These are phyloP conservation scores for Leishmania mexicana DNA, from an alignment of 208 protist species.

Conservation along the genomic window DNA sequence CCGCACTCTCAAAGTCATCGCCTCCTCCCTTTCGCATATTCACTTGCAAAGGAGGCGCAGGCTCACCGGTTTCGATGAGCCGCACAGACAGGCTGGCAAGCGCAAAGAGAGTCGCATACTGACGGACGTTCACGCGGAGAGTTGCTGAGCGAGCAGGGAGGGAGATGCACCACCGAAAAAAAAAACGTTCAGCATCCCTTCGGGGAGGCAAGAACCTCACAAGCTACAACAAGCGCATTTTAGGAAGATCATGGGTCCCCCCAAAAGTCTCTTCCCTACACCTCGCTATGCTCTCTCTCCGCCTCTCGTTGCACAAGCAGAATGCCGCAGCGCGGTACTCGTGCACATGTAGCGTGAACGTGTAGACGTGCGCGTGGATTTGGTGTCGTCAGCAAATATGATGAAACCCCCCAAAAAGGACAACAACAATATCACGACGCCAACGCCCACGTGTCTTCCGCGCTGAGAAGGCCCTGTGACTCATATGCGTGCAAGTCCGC, in stretches of 20 bases:
- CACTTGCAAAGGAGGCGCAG: background rate
- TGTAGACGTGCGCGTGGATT: background rate
- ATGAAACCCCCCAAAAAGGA: background rate
- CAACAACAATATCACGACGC: background rate
- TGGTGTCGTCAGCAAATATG: too few relatives aligned
- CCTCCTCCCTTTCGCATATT: background rate
- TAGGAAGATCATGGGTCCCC: background rate
- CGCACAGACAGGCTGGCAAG: background rate
- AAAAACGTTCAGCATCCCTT: background rate
- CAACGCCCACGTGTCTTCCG: conserved; percentile 19
- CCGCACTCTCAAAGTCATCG: background rate
- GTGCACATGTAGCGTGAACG: background rate
- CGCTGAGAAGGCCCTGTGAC: conserved; percentile 4
- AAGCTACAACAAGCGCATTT: background rate
- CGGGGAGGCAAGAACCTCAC: background rate
- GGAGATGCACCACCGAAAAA: background rate
- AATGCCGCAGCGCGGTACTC: background rate
- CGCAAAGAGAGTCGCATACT: background rate
- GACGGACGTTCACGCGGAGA: background rate
- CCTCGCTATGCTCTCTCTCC: background rate
- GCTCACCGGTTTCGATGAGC: background rate
- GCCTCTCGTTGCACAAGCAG: background rate
- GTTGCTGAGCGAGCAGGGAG: background rate
- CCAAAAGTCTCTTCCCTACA: background rate
- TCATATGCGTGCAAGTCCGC: conserved; percentile 23